Percentiles rank a stretch among this genome's conserved stretches.
Conservation (phyloP, 2,329 filamentous ascomycete species). For the Beauveria rudraprayagi region DNA sequence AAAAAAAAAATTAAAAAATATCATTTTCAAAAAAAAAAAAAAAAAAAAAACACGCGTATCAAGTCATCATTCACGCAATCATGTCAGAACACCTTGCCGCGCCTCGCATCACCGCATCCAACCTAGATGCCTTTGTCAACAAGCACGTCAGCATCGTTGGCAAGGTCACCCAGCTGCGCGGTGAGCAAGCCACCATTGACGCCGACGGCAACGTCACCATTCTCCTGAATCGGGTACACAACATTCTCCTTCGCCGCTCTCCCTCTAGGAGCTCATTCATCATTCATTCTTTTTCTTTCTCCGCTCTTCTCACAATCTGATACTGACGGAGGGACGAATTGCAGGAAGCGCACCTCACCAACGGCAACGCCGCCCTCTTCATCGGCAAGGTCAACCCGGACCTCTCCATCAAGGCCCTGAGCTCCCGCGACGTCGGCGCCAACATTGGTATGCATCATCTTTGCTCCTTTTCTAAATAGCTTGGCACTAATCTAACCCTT, state of each 20-base stretch:
- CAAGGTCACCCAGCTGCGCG: conserved; percentile 73
- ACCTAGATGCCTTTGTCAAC: conserved; percentile 68
- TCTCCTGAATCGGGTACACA: conserved; percentile 60
- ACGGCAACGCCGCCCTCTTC: conserved; percentile 64
- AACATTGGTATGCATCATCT: conserved; percentile 53
- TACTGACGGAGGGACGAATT: neutral
- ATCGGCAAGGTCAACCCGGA: conserved; percentile 75
- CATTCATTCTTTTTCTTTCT: too few species aligned
- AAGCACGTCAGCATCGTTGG: conserved; percentile 79
- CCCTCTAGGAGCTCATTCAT: too few species aligned
- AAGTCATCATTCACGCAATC: conserved; percentile 13
- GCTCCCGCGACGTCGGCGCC: conserved; percentile 59
- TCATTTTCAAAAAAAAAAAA: too few species aligned
- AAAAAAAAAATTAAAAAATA: too few species aligned
- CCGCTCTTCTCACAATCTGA: neutral
- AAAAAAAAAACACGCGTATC: too few species aligned
- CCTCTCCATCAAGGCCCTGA: conserved; percentile 62
- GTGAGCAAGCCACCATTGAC: conserved; percentile 73
- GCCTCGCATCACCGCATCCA: conserved; percentile 73
- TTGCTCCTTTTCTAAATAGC: neutral
- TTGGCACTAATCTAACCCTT: neutral
- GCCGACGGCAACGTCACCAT: conserved; percentile 70
- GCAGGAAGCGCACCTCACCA: conserved; percentile 62
- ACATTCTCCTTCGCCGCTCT: neutral
- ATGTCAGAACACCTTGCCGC: conserved; percentile 63